These are phyloP conservation scores for Pythium sp. DNA, from an alignment of 352 stramenopile genomes.

Conservation along the genomic window DNA sequence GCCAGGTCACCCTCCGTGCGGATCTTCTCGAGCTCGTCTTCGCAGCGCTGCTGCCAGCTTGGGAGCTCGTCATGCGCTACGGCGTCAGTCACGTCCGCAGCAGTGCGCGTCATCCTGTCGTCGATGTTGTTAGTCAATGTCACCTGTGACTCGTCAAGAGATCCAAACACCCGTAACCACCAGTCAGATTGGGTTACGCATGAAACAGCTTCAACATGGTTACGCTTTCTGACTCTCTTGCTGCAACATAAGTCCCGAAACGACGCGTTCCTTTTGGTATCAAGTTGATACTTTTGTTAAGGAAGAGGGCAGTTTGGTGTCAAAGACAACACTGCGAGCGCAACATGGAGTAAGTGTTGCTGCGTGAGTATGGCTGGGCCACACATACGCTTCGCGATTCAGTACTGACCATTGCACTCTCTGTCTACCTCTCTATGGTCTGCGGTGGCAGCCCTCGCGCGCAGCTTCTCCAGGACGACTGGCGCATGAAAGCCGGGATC, in stretches of 20 bases:
- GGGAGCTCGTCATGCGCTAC: neutral
- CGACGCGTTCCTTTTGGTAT: neutral
- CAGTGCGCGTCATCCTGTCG: neutral
- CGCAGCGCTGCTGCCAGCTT: constrained; percentile 28
- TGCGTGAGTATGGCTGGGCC: neutral
- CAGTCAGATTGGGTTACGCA: neutral
- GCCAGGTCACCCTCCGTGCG: constrained; percentile 61
- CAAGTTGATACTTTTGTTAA: neutral
- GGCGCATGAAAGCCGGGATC: constrained; percentile 42
- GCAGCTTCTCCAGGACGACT: constrained; percentile 48
- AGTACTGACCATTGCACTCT: neutral
- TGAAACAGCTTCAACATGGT: neutral
- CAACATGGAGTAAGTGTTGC: neutral
- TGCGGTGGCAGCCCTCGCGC: constrained; percentile 18
- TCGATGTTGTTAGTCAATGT: neutral
- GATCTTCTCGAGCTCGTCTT: constrained; percentile 89
- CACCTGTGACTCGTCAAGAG: neutral
- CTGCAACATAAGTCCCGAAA: neutral
- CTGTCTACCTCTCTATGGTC: neutral
- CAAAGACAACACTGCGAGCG: neutral
- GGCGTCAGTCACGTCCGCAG: neutral
- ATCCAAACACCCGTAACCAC: neutral
- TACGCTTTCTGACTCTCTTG: neutral
- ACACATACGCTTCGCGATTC: neutral
- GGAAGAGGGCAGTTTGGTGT: neutral